phyloP scores from a whole-genome alignment of 371 early-diverging fungal species.

The Mucor irregularis region DNA sequence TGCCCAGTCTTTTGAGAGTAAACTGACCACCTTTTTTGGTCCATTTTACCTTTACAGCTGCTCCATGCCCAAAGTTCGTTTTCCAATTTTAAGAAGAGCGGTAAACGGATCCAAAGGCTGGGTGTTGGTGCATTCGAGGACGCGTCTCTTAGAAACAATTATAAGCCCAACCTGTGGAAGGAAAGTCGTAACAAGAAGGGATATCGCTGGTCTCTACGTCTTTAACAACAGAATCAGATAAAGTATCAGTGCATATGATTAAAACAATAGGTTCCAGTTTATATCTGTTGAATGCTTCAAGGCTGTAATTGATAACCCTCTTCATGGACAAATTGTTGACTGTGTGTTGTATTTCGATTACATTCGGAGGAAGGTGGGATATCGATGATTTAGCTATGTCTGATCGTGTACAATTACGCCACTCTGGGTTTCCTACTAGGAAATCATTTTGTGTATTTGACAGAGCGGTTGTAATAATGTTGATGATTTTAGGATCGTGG shows the following conservation, averaged over 20 bases:
- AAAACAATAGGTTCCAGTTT: constrained; percentile 13
- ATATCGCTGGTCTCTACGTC: constrained; percentile 5
- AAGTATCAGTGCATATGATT: constrained; percentile 9
- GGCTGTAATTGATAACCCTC: constrained; percentile 15
- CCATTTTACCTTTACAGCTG: not conserved
- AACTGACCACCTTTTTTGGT: not conserved
- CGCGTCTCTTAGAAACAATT: constrained; percentile 13
- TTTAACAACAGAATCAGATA: constrained; percentile 14
- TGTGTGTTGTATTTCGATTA: constrained; percentile 15
- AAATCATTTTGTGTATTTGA: constrained; percentile 21
- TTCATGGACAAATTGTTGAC: constrained; percentile 7
- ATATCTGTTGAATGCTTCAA: constrained; percentile 16
- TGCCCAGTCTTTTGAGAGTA: not conserved
- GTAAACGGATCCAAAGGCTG: constrained; percentile 13
- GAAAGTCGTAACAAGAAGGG: constrained; percentile 15
- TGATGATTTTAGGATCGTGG: constrained; percentile 14
- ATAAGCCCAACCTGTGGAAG: constrained; percentile 18
- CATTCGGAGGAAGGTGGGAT: constrained; percentile 11
- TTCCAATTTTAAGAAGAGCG: no score
- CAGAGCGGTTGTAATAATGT: constrained; percentile 20
- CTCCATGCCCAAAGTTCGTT: no score
- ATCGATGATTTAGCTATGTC: constrained; percentile 10
- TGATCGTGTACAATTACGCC: constrained; percentile 20
- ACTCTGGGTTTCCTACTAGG: constrained; percentile 17
- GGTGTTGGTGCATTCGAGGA: constrained; percentile 8